phyloP scores from a whole-genome alignment of 176 grass and related monocot genomes.

The Carex myosuroides region DNA sequence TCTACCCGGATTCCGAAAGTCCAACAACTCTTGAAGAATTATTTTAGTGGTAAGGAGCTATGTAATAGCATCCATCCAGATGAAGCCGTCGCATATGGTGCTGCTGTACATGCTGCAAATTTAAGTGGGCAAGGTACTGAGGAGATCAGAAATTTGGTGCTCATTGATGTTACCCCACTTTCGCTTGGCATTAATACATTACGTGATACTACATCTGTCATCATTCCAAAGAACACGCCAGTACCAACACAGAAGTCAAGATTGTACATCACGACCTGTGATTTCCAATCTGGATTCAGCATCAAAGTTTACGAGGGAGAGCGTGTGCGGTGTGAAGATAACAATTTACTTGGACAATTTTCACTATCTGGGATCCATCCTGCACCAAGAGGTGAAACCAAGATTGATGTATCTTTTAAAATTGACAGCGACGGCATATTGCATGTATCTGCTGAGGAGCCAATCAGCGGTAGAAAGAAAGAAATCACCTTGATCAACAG shows the following conservation, averaged over 20 bases:
- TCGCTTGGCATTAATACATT: background rate
- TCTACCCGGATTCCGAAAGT: constrained; percentile 21
- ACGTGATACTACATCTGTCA: background rate
- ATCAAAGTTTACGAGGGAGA: constrained; percentile 32
- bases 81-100: constrained; percentile 31
- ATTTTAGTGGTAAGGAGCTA: constrained; percentile 26
- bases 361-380: background rate
- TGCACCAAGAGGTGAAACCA: background rate
- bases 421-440: constrained; percentile 22
- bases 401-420: constrained; percentile 13
- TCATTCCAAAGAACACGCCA: constrained; percentile 31
- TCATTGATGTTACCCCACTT: constrained; percentile 21
- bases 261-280: background rate
- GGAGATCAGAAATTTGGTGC: constrained; percentile 8
- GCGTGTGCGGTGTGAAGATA: constrained; percentile 16
- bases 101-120: constrained; percentile 30
- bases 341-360: constrained; percentile 17
- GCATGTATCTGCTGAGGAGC: constrained; percentile 28
- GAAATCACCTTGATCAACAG: constrained; percentile 80
- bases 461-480: constrained; percentile 18
- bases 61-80: constrained; percentile 36
- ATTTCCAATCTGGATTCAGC: background rate
- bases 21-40: constrained; percentile 28
- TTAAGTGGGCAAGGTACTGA: constrained; percentile 27
- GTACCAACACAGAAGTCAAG: constrained; percentile 22